Evolutionary conservation across 345 rosid species (phyloP).

Genomic region (Stellera chamaejasme): DNA sequence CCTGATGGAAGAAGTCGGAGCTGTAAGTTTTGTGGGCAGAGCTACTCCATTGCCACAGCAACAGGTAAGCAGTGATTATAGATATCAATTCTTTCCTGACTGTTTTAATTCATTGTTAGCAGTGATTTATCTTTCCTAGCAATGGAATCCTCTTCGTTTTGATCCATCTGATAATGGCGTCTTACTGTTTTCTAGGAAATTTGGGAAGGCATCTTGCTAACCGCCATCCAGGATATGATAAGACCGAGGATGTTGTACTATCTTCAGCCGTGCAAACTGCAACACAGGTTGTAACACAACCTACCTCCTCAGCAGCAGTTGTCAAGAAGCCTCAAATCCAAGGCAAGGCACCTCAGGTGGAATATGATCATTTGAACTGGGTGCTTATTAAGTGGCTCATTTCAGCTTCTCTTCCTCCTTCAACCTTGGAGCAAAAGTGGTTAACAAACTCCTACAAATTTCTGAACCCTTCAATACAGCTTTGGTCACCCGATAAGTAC

Average conservation of each 20-base stretch:
- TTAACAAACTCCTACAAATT: conserved; percentile 73
- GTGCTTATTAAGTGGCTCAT: conserved; percentile 81
- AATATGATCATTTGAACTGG: conserved; percentile 93
- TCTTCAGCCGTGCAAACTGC: conserved; percentile 19
- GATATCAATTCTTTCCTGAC: conserved; percentile 1
- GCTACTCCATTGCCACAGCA: conserved; percentile 91
- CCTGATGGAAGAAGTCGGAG: conserved; percentile 77
- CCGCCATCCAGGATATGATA: conserved; percentile 94
- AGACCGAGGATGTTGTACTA: conserved; percentile 41
- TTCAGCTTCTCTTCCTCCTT: conserved; percentile 73
- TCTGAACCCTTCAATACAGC: conserved; percentile 63
- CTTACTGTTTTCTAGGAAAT: conserved; percentile 41
- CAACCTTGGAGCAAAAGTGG: conserved; percentile 74
- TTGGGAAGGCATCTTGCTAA: conserved; percentile 85
- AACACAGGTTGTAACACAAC: conserved; percentile 10
- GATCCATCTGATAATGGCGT: conserved; percentile 5
- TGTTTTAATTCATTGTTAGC: neutral
- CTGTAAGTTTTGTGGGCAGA: conserved; percentile 93
- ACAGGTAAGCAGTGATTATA: conserved; percentile 41
- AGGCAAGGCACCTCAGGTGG: conserved; percentile 47
- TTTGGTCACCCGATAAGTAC: conserved; percentile 73
- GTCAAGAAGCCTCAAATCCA: conserved; percentile 49
- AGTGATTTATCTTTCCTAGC: too few species aligned
- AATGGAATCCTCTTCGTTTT: neutral
- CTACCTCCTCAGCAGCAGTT: conserved; percentile 17